Conservation (phyloP, 2,329 filamentous ascomycete genomes). For the Paecilomyces niveus region DNA sequence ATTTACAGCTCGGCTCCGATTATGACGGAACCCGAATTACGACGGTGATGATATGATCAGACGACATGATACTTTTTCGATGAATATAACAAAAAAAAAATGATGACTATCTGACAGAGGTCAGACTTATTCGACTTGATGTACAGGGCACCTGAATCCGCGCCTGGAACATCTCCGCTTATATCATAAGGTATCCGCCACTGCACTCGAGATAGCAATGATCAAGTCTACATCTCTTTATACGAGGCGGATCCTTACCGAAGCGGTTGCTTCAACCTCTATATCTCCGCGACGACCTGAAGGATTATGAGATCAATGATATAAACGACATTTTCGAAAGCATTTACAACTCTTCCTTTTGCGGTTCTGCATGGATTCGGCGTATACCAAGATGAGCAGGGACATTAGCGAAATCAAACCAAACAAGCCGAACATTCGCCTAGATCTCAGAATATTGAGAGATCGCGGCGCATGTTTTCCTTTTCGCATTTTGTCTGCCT, state of each 20-base stretch:
- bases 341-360: background rate
- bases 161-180: background rate
- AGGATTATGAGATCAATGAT: background rate
- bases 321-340: background rate
- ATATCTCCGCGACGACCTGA: background rate
- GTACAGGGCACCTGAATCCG: slow-evolving; percentile 2
- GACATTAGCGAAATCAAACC: background rate
- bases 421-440: background rate
- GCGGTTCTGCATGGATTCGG: background rate
- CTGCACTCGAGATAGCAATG: background rate
- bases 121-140: slow-evolving; percentile 6
- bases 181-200: background rate
- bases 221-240: background rate
- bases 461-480: background rate
- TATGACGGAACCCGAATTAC: slow-evolving; percentile 27
- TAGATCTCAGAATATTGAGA: background rate
- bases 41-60: slow-evolving; percentile 24
- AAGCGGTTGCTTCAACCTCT: background rate
- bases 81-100: slow-evolving; percentile 6
- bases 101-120: slow-evolving; percentile 4
- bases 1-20: slow-evolving; percentile 4
- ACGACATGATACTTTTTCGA: slow-evolving; percentile 6
- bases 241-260: background rate
- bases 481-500: background rate
- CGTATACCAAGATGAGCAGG: background rate